Percentiles rank a stretch among this genome's conserved stretches.
These are phyloP conservation scores for Pterocarpus macrocarpus DNA, from an alignment of 306 rosid species.

Conservation along the genomic window DNA sequence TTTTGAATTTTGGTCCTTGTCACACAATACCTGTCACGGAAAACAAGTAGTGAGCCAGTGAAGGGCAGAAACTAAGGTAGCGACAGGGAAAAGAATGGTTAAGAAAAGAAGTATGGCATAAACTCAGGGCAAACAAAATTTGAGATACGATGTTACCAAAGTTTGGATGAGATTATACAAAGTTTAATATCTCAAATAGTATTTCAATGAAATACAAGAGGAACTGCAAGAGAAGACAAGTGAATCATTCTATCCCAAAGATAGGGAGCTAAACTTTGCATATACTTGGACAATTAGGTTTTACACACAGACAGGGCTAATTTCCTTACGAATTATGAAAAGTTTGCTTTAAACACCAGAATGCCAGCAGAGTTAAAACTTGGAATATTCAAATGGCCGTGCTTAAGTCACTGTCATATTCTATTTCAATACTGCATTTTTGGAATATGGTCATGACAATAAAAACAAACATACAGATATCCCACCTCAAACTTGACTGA, in stretches of 20 bases:
- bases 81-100: too few relatives aligned
- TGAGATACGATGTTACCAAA: slow-evolving; percentile 17
- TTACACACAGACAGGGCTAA: neutral
- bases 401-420: slow-evolving; percentile 6
- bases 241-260: slow-evolving; percentile 13
- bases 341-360: neutral
- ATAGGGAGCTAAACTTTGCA: slow-evolving; percentile 8
- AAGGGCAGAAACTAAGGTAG: slow-evolving; percentile 18
- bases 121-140: neutral
- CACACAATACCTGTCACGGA: slow-evolving; percentile 76
- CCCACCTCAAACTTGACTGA: slow-evolving; percentile 94
- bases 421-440: slow-evolving; percentile 28
- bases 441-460: slow-evolving; percentile 11
- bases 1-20: slow-evolving; percentile 79
- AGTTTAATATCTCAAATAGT: slow-evolving; percentile 2
- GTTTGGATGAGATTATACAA: neutral
- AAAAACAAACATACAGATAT: slow-evolving; percentile 31
- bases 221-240: slow-evolving; percentile 13
- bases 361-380: neutral
- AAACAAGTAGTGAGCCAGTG: slow-evolving; percentile 31
- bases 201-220: slow-evolving; percentile 26
- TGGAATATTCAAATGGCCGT: neutral
- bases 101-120: too few relatives aligned
- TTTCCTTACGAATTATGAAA: neutral
- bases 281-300: slow-evolving; percentile 20